A percentile compares a stretch with the other conserved stretches of the same genome.
These are phyloP conservation scores for Stemphylium lycopersici DNA, from an alignment of 2,329 filamentous ascomycete genomes.

Conservation along the genomic window DNA sequence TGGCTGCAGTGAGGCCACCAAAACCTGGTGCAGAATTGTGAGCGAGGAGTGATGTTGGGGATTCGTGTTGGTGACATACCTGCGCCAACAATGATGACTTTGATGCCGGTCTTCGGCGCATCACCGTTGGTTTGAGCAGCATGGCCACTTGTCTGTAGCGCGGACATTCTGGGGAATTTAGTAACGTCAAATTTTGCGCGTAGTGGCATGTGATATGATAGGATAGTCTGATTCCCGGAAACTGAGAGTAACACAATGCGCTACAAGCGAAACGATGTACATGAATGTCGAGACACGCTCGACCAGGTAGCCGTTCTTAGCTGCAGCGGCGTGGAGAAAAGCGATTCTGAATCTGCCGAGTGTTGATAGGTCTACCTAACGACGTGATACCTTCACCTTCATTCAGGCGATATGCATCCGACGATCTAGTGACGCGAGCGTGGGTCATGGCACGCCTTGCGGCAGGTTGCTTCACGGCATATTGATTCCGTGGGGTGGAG, in stretches of 20 bases:
- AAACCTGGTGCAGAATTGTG: conserved; percentile 54
- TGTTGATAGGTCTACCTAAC: neutral
- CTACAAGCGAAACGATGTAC: conserved; percentile 7
- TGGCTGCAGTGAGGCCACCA: conserved; percentile 66
- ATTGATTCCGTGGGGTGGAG: conserved; percentile 1
- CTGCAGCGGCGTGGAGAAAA: conserved; percentile 18
- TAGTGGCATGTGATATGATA: conserved; percentile 21
- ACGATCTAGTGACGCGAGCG: neutral
- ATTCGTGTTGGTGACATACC: conserved; percentile 36
- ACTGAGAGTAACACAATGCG: neutral
- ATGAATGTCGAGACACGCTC: neutral
- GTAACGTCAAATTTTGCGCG: conserved; percentile 25
- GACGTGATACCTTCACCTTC: neutral
- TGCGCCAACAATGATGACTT: conserved; percentile 58
- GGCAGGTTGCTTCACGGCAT: conserved; percentile 11
- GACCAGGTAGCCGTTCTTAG: conserved; percentile 6
- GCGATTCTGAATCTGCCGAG: conserved; percentile 11
- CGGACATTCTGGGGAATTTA: conserved; percentile 30
- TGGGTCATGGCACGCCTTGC: conserved; percentile 6
- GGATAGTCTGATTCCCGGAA: neutral
- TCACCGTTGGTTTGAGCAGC: neutral
- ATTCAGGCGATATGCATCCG: conserved; percentile 23
- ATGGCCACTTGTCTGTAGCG: conserved; percentile 12
- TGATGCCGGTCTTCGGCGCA: conserved; percentile 55
- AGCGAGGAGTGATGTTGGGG: neutral